These are phyloP conservation scores for Porcisia deanei DNA, from an alignment of 208 protist species.

Conservation along the genomic window DNA sequence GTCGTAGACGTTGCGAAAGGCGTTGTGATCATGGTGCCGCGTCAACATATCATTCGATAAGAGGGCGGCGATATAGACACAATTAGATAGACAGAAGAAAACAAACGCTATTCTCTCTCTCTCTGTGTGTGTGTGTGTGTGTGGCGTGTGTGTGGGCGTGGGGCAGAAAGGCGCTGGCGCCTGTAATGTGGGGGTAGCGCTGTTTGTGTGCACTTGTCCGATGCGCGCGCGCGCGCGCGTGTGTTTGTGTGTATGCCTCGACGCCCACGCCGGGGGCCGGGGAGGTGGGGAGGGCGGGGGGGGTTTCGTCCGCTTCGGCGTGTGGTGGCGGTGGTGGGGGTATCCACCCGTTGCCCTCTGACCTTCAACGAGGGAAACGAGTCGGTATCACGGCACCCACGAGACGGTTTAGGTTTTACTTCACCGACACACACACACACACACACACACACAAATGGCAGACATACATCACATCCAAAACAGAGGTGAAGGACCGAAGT, in stretches of 20 bases:
- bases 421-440: conserved; percentile 9
- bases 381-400: background rate
- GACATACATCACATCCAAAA: background rate
- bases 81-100: background rate
- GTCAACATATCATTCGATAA: background rate
- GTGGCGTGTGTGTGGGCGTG: no score
- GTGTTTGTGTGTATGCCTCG: background rate
- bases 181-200: background rate
- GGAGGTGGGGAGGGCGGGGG: background rate
- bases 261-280: background rate
- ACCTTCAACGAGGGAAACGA: background rate
- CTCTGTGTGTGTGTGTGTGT: background rate
- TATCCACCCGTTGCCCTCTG: background rate
- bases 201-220: background rate
- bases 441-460: background rate
- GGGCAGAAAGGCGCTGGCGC: background rate
- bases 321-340: background rate
- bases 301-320: background rate
- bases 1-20: background rate
- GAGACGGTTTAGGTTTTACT: background rate
- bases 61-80: background rate
- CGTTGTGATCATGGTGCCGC: background rate
- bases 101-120: background rate
- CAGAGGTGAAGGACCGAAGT: no score
- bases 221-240: background rate